Conservation (phyloP, 1,284 basidiomycete species). For the Sanghuangporus weigelae region DNA sequence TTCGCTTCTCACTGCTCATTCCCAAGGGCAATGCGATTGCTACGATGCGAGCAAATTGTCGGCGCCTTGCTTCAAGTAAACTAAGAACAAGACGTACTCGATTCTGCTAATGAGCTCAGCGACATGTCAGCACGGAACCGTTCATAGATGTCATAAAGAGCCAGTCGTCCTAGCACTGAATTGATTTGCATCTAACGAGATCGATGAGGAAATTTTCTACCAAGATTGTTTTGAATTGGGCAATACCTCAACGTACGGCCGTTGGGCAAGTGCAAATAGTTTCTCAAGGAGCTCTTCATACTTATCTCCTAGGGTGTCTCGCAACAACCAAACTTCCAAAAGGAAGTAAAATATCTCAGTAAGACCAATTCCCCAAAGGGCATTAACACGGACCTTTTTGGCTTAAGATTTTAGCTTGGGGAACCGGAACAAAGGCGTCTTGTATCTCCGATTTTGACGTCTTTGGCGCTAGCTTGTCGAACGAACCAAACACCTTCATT, state of each 20-base stretch:
- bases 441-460: conserved; percentile 23
- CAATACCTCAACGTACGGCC: conserved; percentile 51
- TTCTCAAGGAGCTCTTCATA: conserved; percentile 54
- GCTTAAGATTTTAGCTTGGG: conserved; percentile 63
- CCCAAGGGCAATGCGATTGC: conserved; percentile 84
- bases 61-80: neutral
- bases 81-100: conserved; percentile 47
- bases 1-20: conserved; percentile 45
- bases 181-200: conserved; percentile 60
- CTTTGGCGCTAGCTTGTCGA: conserved; percentile 36
- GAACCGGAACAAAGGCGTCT: conserved; percentile 62
- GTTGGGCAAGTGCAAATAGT: conserved; percentile 53
- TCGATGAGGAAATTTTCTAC: neutral
- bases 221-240: neutral
- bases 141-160: conserved; percentile 68
- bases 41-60: conserved; percentile 26
- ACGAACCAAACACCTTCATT: conserved; percentile 45
- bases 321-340: conserved; percentile 64
- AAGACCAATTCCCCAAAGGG: neutral
- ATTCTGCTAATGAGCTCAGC: conserved; percentile 81
- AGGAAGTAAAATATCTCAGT: conserved; percentile 11
- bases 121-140: conserved; percentile 82
- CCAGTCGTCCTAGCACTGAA: conserved; percentile 66
- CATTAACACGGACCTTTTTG: conserved; percentile 58
- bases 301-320: conserved; percentile 52